Base-by-base conservation (phyloP, 2,329 filamentous ascomycete species). In the Triangularia setosa region DNA sequence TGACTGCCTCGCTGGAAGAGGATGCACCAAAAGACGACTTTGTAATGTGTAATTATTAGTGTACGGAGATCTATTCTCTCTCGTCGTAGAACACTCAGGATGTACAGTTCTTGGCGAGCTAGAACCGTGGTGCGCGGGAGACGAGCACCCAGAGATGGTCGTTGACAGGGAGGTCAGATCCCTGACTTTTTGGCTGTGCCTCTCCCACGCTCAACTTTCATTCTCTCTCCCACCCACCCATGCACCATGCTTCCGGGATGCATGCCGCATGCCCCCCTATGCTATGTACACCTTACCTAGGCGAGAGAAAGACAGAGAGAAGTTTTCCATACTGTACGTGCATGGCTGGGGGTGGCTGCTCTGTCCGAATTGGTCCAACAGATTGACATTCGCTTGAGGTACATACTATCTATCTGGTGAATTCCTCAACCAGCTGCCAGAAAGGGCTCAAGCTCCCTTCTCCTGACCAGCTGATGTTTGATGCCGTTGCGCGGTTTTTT, bases 171-270 rank as follows among this genome's bases (percentile, higher is more conserved):
- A 48, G 40, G 40, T 48, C 40, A 48, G 40, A 48, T 48, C 40
- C 40, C 40, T 48, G n/a, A 48, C 40, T 48, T 48, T 48, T 21
- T 48, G 60, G 30, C 48, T 57, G 53, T 57, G 60, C 33, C 35
- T 58, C 33, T 24, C 40, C 52, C 33, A 33, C 16, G 58, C 56
- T 52, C 62, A 35, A 7, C 61, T 53, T 48, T 25, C 30, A 25
- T 33, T 30, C 57, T 57, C 16, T 24, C 30, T 55, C 35, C 53
- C 62, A 56, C 56, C 63, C 62, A 21, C 61, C 61, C 61, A 65
- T 67, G 69, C 68, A 66, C 67, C 64, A 70, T 63, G 66, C n/a
- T 66, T 68, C 69, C 68, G 69, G 69, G 67, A 71, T 69, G 68
- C 64, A 67, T 66, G 40, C 69, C 68, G 65, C 63, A 65, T 58